A percentile compares a stretch with the other conserved stretches of the same genome.
phyloP scores from a whole-genome alignment of 75 land plant species.

The Picea glauca region DNA sequence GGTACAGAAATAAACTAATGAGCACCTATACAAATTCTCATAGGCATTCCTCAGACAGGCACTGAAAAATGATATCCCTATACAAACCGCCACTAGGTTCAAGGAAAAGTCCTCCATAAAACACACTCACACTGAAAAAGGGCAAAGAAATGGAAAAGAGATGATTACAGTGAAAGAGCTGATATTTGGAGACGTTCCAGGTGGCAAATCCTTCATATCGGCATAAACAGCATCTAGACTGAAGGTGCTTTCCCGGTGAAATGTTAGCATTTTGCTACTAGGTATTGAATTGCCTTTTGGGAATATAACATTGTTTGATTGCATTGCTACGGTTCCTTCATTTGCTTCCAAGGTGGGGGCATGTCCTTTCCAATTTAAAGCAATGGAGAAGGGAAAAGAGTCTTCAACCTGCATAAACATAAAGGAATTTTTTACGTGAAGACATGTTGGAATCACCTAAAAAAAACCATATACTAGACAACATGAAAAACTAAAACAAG shows the following conservation, averaged over 20 bases:
- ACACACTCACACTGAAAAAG: too few species aligned
- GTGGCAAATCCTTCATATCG: conserved; percentile 54
- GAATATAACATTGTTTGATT: conserved; percentile 45
- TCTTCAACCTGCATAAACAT: conserved; percentile 77
- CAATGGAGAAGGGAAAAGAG: conserved; percentile 75
- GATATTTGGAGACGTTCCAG: conserved; percentile 34
- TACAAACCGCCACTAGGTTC: too few species aligned
- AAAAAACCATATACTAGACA: background rate
- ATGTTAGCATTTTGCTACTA: conserved; percentile 58
- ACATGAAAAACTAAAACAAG: background rate
- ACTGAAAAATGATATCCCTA: too few species aligned
- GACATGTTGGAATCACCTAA: background rate
- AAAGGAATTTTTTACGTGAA: background rate
- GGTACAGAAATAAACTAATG: too few species aligned
- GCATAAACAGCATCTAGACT: conserved; percentile 67
- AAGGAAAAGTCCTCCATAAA: too few species aligned
- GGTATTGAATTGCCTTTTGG: conserved; percentile 76
- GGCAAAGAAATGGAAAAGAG: too few species aligned
- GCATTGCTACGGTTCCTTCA: conserved; percentile 21
- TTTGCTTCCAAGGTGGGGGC: conserved; percentile 51
- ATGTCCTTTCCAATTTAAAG: conserved; percentile 59
- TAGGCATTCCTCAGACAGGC: too few species aligned
- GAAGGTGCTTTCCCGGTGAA: conserved; percentile 48
- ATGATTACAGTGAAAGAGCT: too few species aligned
- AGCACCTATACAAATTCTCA: too few species aligned